phyloP scores from a whole-genome alignment of 2,329 filamentous ascomycete genomes.

The Scopulariopsis brevicaulis region DNA sequence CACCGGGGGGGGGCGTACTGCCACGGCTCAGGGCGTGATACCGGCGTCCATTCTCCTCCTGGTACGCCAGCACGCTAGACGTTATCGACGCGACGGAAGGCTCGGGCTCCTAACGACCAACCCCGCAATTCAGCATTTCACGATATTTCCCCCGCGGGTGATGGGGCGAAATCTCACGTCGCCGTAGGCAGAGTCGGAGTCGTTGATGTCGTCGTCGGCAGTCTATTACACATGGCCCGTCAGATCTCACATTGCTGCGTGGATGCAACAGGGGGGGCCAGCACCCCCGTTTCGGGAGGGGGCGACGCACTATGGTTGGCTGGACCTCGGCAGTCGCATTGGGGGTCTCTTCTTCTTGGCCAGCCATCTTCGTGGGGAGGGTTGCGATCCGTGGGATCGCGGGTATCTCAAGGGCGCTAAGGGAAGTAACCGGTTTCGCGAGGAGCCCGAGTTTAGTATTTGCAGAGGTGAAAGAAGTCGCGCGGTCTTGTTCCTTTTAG shows the following conservation, averaged over 20 bases:
- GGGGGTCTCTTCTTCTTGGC: not conserved
- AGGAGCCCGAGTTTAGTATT: too few relatives aligned
- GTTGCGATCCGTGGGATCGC: too few relatives aligned
- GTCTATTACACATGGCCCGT: not conserved
- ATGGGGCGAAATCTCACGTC: not conserved
- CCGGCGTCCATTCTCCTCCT: slow-evolving; percentile 14
- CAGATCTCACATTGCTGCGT: not conserved
- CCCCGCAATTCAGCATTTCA: not conserved
- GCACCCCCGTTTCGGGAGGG: not conserved
- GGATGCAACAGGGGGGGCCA: too few relatives aligned
- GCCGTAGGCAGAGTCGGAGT: not conserved
- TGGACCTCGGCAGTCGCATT: not conserved
- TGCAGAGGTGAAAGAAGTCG: too few relatives aligned
- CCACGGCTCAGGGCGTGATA: slow-evolving; percentile 17
- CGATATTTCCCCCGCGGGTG: not conserved
- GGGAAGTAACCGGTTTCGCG: too few relatives aligned
- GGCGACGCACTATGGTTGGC: not conserved
- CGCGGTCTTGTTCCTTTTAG: too few relatives aligned
- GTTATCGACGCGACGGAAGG: slow-evolving; percentile 8
- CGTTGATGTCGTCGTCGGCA: not conserved
- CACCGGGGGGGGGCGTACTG: not conserved
- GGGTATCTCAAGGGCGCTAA: too few relatives aligned
- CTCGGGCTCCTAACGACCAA: slow-evolving; percentile 5
- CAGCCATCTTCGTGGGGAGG: not conserved
- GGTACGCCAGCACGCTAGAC: slow-evolving; percentile 11